A percentile compares a stretch with the other conserved stretches of the same genome.
These are phyloP conservation scores for Neopestalotiopsis sp. DNA, from an alignment of 2,329 filamentous ascomycete species.

Conservation along the genomic window DNA sequence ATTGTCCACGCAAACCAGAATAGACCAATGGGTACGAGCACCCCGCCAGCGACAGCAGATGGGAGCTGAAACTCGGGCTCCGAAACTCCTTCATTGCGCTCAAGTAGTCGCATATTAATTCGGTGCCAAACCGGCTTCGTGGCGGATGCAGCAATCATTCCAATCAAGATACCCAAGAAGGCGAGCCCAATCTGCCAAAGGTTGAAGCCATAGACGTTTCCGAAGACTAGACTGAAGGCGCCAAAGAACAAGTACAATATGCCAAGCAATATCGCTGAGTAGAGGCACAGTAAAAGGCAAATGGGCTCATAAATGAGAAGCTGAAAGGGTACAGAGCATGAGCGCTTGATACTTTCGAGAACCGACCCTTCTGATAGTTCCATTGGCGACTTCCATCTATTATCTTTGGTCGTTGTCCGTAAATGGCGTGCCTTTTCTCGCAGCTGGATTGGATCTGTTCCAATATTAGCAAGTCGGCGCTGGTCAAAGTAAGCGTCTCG, in stretches of 20 bases:
- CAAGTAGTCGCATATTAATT: conserved; percentile 37
- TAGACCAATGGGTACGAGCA: conserved; percentile 64
- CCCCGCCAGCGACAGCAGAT: conserved; percentile 62
- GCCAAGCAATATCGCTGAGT: conserved; percentile 82
- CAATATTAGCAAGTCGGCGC: not conserved
- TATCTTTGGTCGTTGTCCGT: conserved; percentile 76
- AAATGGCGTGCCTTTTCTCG: conserved; percentile 73
- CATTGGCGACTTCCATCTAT: conserved; percentile 76
- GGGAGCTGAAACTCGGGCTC: conserved; percentile 68
- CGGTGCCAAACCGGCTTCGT: not conserved
- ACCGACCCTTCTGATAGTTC: conserved; percentile 77
- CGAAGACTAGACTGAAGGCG: conserved; percentile 67
- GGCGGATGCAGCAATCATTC: conserved; percentile 56
- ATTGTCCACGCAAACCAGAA: conserved; percentile 74
- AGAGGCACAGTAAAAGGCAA: conserved; percentile 74
- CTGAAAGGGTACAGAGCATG: conserved; percentile 73
- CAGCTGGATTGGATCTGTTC: conserved; percentile 68
- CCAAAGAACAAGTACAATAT: conserved; percentile 92
- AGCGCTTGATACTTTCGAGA: conserved; percentile 59
- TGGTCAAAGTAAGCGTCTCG: too few species aligned
- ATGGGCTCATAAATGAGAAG: conserved; percentile 80
- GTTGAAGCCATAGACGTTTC: conserved; percentile 63
- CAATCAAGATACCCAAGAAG: conserved; percentile 70
- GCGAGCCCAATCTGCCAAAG: conserved; percentile 63
- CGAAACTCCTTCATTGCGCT: conserved; percentile 40